Conservation (phyloP, 768 basidiomycete species). For the Agrocybe pediades region DNA sequence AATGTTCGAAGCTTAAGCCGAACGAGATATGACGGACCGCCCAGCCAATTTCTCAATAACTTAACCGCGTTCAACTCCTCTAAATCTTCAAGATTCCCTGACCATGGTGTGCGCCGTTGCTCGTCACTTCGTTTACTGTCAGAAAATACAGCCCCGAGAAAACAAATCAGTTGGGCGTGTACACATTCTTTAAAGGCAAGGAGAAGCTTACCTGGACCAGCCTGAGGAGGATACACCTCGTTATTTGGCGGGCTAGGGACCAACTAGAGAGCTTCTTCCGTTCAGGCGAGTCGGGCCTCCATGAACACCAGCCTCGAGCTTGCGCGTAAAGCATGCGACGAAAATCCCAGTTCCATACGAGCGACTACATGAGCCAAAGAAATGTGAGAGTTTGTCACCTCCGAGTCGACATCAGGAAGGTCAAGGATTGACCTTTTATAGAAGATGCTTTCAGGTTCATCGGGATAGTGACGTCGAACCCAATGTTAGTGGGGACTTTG, state of each 20-base stretch:
- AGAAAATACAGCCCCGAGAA: constrained; percentile 28
- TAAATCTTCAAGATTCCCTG: constrained; percentile 25
- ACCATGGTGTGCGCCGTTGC: constrained; percentile 35
- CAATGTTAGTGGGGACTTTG: constrained; percentile 38
- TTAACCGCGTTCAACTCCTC: neutral
- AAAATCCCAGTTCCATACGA: constrained; percentile 43
- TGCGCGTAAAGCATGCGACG: constrained; percentile 42
- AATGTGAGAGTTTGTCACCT: neutral
- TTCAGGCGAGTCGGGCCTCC: constrained; percentile 30
- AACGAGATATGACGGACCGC: no score
- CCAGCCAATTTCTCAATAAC: no score
- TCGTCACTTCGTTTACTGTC: constrained; percentile 36
- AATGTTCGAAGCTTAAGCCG: no score
- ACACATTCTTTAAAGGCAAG: neutral
- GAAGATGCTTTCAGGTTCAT: constrained; percentile 21
- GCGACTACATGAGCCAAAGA: constrained; percentile 26
- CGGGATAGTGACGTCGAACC: constrained; percentile 35
- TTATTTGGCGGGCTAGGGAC: constrained; percentile 36
- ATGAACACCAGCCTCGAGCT: constrained; percentile 40
- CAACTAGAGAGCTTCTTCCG: constrained; percentile 32
- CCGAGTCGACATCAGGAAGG: no score
- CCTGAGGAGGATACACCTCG: constrained; percentile 40
- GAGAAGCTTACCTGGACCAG: constrained; percentile 36
- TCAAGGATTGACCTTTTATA: constrained; percentile 42
- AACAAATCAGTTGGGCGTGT: neutral